Conservation (phyloP, 768 basidiomycete species). For the Panaeolus cyanescens region DNA sequence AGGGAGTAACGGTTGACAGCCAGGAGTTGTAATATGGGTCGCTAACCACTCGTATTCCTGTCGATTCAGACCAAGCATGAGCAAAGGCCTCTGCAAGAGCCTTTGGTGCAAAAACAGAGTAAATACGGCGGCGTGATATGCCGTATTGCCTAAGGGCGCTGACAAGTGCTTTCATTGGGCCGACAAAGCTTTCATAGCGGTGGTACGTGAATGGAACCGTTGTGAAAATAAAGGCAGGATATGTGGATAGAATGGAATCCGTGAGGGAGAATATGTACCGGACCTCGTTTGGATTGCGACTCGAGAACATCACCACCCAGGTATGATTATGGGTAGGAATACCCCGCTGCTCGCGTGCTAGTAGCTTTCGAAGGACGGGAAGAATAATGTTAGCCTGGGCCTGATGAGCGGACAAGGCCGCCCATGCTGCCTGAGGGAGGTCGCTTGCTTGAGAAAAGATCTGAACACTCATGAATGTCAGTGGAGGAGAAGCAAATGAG, state of each 20-base stretch:
- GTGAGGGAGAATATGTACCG: conserved; percentile 65
- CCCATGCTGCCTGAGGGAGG: conserved; percentile 33
- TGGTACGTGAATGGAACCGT: conserved; percentile 42
- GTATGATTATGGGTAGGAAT: conserved; percentile 18
- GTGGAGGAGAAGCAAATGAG: not conserved
- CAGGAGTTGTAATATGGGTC: conserved; percentile 65
- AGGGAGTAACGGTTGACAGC: conserved; percentile 53
- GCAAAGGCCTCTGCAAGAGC: conserved; percentile 48
- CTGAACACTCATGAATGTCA: not conserved
- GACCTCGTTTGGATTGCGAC: conserved; percentile 23
- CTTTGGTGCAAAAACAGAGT: conserved; percentile 66
- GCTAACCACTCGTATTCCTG: conserved; percentile 34
- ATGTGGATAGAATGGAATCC: conserved; percentile 51
- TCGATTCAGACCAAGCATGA: conserved; percentile 45
- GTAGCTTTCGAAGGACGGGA: conserved; percentile 34
- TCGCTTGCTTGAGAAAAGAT: conserved; percentile 28
- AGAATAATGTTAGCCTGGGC: conserved; percentile 44
- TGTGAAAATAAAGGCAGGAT: conserved; percentile 69
- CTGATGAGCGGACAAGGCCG: conserved; percentile 35
- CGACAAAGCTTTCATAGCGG: conserved; percentile 31
- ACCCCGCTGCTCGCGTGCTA: conserved; percentile 15
- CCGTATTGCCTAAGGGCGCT: conserved; percentile 35
- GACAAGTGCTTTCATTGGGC: conserved; percentile 45
- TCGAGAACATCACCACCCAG: conserved; percentile 35
- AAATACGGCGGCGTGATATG: conserved; percentile 35